Percentiles rank a stretch among this genome's conserved stretches.
These are phyloP conservation scores for Hypoxylon sp. DNA, from an alignment of 2,329 filamentous ascomycete genomes.

Conservation along the genomic window DNA sequence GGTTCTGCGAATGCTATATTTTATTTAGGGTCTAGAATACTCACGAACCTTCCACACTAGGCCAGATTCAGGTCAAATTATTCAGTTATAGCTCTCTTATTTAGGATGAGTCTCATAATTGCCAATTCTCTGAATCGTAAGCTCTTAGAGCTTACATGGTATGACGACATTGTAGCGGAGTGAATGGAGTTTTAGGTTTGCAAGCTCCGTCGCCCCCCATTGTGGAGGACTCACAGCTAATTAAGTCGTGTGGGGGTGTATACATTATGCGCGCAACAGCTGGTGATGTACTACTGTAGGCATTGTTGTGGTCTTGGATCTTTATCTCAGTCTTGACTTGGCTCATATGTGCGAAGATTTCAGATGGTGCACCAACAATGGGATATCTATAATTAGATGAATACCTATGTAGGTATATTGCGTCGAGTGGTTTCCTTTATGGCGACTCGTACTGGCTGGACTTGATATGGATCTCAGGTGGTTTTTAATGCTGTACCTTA, in stretches of 20 bases:
- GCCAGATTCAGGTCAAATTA: not conserved
- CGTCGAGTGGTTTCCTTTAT: not conserved
- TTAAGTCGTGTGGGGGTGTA: conserved; percentile 17
- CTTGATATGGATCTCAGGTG: not conserved
- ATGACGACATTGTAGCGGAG: conserved; percentile 42
- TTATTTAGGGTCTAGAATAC: not conserved
- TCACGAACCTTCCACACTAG: not conserved
- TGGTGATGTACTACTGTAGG: not conserved
- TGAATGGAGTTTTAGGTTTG: conserved; percentile 26
- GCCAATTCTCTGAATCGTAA: not conserved
- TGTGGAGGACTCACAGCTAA: conserved; percentile 9
- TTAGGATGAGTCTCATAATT: not conserved
- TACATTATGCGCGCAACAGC: conserved; percentile 14
- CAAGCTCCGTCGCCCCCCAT: conserved; percentile 23
- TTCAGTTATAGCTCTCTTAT: not conserved
- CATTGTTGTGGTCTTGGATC: not conserved
- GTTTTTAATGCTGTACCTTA: not conserved
- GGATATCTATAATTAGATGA: not conserved
- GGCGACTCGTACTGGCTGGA: not conserved
- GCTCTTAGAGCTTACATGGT: not conserved
- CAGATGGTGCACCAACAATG: not conserved
- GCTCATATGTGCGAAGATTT: not conserved
- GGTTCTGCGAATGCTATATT: not conserved
- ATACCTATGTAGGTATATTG: too few relatives aligned
- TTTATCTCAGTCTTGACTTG: conserved; percentile 10